Evolutionary conservation across 495 filamentous ascomycete species (phyloP), one percentile per base, ranked within the genome.

Genomic region (Penicillium lagena): DNA sequence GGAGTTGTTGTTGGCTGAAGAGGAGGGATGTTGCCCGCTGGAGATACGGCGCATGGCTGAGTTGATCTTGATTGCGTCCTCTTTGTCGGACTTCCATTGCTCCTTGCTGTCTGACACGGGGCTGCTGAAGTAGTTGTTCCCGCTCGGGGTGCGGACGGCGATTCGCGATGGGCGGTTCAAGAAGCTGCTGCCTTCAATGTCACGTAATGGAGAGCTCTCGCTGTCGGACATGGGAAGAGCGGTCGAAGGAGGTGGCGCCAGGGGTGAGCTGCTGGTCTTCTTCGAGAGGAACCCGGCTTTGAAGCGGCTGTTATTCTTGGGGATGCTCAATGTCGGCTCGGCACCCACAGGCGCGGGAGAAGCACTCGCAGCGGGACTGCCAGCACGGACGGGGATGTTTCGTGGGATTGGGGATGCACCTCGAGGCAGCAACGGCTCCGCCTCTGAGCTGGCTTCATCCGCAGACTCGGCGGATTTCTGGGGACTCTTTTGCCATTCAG

Each of bases 221-320:
- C 76, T 79, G 46, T 81, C 76, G 8, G 77, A 78, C 3, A 81
- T 76, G 45, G 76, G 77, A 30, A 88, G 51, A 11, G 55, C 67
- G 9, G 78, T 71, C 17, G 85, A 69, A 1, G 80, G 79, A 7
- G 83, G 84, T 15, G 83, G 72, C 22, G 57, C 57, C 13, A 77
- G 62, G 6, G 85, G 84, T 29, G 87, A 88, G 45, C 78, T 81
- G 44, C 76, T 68, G 1, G 63, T 51, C 50, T 77, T 82, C 70
- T 95, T 95, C 13, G 86, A 82, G 41, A 97, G 70, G 62, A 95
- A 96, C 22, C 93, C 93, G 29, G 90, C 75, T 58, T 95, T 87
- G 73, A 98, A 96, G 30, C 93, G 78, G 63, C 80, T 90, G 42
- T 76, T 79, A 54, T 86, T 90, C 52, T 68, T 72, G 13, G 59